Conservation (phyloP, 1,139 yeast species). For the Taphrina communis region DNA sequence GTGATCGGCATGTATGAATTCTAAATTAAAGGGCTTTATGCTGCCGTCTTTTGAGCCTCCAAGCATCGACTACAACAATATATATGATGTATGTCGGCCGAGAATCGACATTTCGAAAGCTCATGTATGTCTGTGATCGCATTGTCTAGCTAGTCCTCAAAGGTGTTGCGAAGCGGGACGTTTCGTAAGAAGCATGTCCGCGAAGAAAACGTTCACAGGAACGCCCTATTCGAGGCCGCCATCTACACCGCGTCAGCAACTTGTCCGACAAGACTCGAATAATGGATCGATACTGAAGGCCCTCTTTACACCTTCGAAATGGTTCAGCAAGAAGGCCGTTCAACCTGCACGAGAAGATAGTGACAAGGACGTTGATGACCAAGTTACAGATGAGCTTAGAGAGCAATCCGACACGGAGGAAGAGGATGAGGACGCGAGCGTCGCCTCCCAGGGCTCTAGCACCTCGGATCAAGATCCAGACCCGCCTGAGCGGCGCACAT, state of each 20-base stretch:
- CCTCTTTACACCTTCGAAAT: conserved; percentile 26
- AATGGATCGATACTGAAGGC: conserved; percentile 23
- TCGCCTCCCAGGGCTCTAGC: not conserved
- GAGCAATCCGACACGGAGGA: conserved; percentile 1
- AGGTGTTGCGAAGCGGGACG: not conserved
- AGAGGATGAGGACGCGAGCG: conserved; percentile 12
- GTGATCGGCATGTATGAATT: not conserved
- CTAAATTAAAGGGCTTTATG: not conserved
- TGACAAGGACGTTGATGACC: conserved; percentile 11
- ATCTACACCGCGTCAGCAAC: conserved; percentile 22
- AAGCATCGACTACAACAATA: too few relatives aligned
- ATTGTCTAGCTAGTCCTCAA: not conserved
- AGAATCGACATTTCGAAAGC: too few relatives aligned
- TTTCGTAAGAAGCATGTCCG: conserved; percentile 1
- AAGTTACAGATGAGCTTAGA: not conserved
- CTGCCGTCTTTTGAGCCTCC: not conserved
- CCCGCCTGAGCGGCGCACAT: not conserved
- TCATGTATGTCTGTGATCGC: not conserved
- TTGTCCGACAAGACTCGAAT: conserved; percentile 7
- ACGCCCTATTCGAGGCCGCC: conserved; percentile 25
- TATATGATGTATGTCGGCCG: too few relatives aligned
- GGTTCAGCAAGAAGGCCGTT: conserved; percentile 12
- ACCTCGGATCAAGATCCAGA: not conserved
- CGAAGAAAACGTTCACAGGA: conserved; percentile 18
- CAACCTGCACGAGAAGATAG: not conserved